Evolutionary conservation across 169 alveolate species (phyloP), one percentile per base, ranked within the genome.

Genomic region (Plasmodium falciparum): DNA sequence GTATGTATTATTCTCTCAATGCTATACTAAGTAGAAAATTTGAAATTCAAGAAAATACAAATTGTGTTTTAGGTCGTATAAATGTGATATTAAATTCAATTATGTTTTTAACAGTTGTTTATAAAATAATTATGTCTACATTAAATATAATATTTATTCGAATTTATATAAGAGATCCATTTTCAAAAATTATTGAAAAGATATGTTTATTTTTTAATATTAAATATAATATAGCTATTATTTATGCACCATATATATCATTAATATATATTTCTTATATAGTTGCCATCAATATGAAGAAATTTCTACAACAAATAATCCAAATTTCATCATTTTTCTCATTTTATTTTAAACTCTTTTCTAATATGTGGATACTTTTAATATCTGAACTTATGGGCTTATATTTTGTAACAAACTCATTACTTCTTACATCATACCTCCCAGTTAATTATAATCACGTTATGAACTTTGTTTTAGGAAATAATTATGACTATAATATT

Each of bases 211-310:
- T 78, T 78, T 78, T 78, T 59, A 78, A 78, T 52, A 66, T 78
- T 12, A 78, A 66, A 78, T 63, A 78, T 78, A 78, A 78, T 52
- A 43, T 66, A n/a, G 74, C 89, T 17, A 78, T 78, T 47, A 78
- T 78, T 26, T 78, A 78, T 78, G 89, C 78, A 58, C 89, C 89
- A 56, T 78, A 78, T 66, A 78, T 78, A 49, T 78, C 89, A 12
- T 78, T 78, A 66, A 29, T 59, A 56, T 78, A 78, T 61, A 65
- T 78, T 47, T 78, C 89, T 13, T 78, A 78, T 58, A 78, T 78
- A 15, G 89, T 78, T 15, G 89, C 89, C 26, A 78, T 78, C 4
- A 78, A 78, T 70, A 78, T 78, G 89, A 78, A 78, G 45, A 78
- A 78, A 20, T 78, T 78, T 78, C 33, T 78, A 78, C 89, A 78